These are phyloP conservation scores for Nannochloropsis granulata DNA, from an alignment of 108 stramenopile genomes.

Conservation along the genomic window DNA sequence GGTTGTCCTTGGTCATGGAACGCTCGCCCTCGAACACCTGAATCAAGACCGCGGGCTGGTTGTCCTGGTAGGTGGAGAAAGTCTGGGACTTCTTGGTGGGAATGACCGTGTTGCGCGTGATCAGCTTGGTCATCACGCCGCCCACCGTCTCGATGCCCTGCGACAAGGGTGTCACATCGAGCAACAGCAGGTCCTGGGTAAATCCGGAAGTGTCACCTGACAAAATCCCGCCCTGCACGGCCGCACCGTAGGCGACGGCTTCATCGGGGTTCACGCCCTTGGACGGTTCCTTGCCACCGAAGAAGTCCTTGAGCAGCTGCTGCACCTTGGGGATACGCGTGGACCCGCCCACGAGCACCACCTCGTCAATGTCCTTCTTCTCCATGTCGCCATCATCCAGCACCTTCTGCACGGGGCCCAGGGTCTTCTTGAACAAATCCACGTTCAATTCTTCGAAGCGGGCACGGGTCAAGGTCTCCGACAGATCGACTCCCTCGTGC, in stretches of 20 bases:
- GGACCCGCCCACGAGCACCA: constrained; percentile 93
- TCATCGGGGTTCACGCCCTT: constrained; percentile 92
- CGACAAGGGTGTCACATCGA: constrained; percentile 83
- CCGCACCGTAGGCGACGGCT: constrained; percentile 91
- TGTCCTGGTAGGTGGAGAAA: constrained; percentile 83
- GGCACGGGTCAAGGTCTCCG: constrained; percentile 73
- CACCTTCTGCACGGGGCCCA: constrained; percentile 72
- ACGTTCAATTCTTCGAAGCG: constrained; percentile 93
- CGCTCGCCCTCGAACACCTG: constrained; percentile 92
- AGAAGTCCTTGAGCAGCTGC: constrained; percentile 71
- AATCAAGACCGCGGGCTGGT: constrained; percentile 76
- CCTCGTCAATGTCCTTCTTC: constrained; percentile 79
- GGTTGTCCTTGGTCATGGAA: constrained; percentile 77
- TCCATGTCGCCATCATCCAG: constrained; percentile 68
- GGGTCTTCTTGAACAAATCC: constrained; percentile 89
- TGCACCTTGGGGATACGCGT: constrained; percentile 93
- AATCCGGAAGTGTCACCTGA: constrained; percentile 61
- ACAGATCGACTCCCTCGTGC: constrained; percentile 43
- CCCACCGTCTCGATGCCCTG: constrained; percentile 86
- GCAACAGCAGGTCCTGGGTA: constrained; percentile 60
- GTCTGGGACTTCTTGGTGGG: constrained; percentile 82
- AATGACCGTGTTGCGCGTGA: constrained; percentile 79
- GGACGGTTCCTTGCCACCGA: constrained; percentile 81
- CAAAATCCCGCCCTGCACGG: constrained; percentile 85
- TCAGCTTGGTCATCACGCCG: constrained; percentile 82